Conservation (phyloP, 495 filamentous ascomycete genomes). For the Trichoderma virens region DNA sequence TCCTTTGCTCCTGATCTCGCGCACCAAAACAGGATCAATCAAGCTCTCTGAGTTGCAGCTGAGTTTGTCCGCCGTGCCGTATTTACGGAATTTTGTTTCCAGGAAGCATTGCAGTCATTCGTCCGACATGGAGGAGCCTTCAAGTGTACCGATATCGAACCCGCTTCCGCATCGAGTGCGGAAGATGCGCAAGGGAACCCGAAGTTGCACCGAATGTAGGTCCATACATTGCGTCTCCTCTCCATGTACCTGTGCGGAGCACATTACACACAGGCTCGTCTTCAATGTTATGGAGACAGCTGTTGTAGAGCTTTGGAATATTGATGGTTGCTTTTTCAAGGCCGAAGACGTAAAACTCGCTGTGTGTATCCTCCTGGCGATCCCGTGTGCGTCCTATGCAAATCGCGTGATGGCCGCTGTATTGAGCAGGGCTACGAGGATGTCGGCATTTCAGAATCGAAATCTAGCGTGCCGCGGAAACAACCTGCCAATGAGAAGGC, state of each 20-base stretch:
- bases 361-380: constrained; percentile 8
- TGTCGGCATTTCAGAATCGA: not conserved
- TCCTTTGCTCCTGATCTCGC: not conserved
- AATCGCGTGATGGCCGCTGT: constrained; percentile 7
- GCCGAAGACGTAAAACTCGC: constrained; percentile 13
- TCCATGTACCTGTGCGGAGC: no score
- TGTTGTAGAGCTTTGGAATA: no score
- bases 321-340: not conserved
- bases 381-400: constrained; percentile 8
- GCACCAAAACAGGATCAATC: not conserved
- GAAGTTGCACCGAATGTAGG: constrained; percentile 15
- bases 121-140: not conserved
- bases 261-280: no score
- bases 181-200: constrained; percentile 14
- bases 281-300: no score
- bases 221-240: not conserved
- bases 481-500: not conserved
- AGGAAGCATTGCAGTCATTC: no score
- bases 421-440: constrained; percentile 10
- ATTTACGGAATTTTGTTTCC: not conserved
- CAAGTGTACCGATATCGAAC: not conserved
- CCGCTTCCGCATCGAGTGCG: not conserved
- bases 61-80: not conserved
- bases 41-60: not conserved
- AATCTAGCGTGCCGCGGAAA: not conserved